phyloP scores from a whole-genome alignment of 805 yeast species.

The Wilhelminamyces savonicus region DNA sequence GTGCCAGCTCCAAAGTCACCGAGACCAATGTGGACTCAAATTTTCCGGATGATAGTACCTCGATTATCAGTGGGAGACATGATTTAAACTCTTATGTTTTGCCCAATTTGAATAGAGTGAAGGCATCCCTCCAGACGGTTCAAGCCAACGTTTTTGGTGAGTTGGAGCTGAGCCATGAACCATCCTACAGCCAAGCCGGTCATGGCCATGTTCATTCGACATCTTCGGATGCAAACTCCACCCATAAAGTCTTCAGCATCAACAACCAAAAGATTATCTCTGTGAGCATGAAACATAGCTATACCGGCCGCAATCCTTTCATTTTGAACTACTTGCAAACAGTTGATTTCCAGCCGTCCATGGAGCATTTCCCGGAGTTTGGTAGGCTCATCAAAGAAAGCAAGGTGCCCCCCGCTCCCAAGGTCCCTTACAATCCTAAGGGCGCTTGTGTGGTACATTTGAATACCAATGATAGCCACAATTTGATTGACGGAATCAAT shows the following conservation, averaged over 20 bases:
- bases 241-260: constrained; percentile 23
- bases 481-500: too few relatives aligned
- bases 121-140: constrained; percentile 34
- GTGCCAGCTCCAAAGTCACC: constrained; percentile 11
- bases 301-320: constrained; percentile 61
- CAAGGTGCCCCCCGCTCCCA: constrained; percentile 11
- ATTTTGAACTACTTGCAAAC: constrained; percentile 50
- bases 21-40: constrained; percentile 13
- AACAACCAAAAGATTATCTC: constrained; percentile 25
- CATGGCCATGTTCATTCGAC: constrained; percentile 11
- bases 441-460: too few relatives aligned
- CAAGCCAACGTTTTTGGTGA: constrained; percentile 43
- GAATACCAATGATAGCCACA: too few relatives aligned
- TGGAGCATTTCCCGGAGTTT: constrained; percentile 63
- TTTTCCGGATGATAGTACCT: constrained; percentile 5
- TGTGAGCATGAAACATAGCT: constrained; percentile 45
- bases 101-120: constrained; percentile 22
- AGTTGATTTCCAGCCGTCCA: constrained; percentile 48
- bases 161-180: constrained; percentile 24
- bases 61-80: constrained; percentile 8
- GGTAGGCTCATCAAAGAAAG: constrained; percentile 30
- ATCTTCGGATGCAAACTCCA: constrained; percentile 11
- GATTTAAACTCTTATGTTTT: constrained; percentile 19
- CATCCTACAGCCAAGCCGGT: constrained; percentile 10
- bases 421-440: background rate